Evolutionary conservation across 345 rosid species (phyloP).

Genomic region (Eucalyptus cladocalyx): DNA sequence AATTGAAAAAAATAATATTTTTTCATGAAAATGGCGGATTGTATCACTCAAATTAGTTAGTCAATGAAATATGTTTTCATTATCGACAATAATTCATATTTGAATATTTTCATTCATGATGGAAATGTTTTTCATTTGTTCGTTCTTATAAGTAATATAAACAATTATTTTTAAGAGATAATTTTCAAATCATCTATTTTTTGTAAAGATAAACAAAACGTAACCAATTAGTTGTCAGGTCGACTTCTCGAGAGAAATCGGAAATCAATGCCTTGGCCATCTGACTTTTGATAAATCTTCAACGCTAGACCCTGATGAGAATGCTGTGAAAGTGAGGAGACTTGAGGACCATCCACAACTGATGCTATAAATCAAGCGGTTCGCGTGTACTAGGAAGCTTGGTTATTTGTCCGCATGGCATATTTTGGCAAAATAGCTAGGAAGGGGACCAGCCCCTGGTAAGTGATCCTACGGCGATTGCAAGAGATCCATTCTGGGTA

Average conservation of each 20-base stretch:
- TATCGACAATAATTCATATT: fast-evolving
- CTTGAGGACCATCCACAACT: not conserved
- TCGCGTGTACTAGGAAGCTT: not conserved
- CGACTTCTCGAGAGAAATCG: not conserved
- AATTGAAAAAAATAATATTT: too few species aligned
- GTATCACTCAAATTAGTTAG: not conserved
- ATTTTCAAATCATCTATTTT: not conserved
- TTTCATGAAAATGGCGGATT: not conserved
- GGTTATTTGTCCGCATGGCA: not conserved
- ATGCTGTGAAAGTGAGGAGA: not conserved
- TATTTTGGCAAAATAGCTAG: not conserved
- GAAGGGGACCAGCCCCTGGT: not conserved
- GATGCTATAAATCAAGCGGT: not conserved
- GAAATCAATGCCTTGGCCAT: not conserved
- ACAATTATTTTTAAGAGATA: too few species aligned
- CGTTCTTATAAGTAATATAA: too few species aligned
- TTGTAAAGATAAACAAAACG: too few species aligned
- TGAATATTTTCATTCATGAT: too few species aligned
- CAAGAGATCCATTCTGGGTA: not conserved
- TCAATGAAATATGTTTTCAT: too few species aligned
- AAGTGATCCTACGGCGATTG: not conserved
- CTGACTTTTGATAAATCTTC: not conserved
- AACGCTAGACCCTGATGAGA: not conserved
- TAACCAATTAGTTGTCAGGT: not conserved
- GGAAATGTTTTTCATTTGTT: not conserved